Percentiles rank a stretch among this genome's conserved stretches.
phyloP scores from a whole-genome alignment of 495 filamentous ascomycete species.

The Apiosordaria backusii region DNA sequence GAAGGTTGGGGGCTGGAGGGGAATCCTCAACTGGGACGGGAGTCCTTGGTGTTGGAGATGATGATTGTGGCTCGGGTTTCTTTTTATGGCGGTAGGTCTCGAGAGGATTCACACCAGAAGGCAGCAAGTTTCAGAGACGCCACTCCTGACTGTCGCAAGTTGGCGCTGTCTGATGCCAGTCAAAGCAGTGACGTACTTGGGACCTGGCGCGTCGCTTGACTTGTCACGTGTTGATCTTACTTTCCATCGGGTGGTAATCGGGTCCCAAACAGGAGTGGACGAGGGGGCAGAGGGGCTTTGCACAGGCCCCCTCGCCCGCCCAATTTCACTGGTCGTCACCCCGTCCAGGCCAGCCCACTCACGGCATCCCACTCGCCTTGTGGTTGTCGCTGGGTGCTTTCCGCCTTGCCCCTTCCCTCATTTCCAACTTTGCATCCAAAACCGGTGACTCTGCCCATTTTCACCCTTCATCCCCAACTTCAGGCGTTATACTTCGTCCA shows the following conservation, averaged over 20 bases:
- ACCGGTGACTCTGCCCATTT: conserved; percentile 26
- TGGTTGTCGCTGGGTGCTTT: conserved; percentile 32
- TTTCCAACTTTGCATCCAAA: conserved; percentile 40
- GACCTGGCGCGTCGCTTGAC: neutral
- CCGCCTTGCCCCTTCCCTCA: conserved; percentile 38
- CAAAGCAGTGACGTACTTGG: conserved; percentile 14
- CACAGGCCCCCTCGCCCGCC: conserved; percentile 12
- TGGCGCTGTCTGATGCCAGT: neutral
- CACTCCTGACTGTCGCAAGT: neutral
- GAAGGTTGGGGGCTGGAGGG: neutral
- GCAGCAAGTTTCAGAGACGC: neutral
- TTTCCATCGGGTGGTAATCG: conserved; percentile 5
- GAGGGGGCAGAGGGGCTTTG: conserved; percentile 21
- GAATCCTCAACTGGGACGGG: neutral
- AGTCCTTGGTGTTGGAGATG: neutral
- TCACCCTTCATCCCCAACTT: conserved; percentile 28
- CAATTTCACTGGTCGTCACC: conserved; percentile 28
- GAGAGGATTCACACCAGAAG: neutral
- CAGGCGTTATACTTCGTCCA: conserved; percentile 23
- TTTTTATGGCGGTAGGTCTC: neutral
- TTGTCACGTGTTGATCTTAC: conserved; percentile 25
- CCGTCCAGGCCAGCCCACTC: conserved; percentile 21
- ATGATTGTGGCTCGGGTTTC: neutral
- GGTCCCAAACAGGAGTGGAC: conserved; percentile 22
- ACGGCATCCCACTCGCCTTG: conserved; percentile 34